Conservation (phyloP, 371 early-diverging fungal genomes). For the Fennellomyces sp. region DNA sequence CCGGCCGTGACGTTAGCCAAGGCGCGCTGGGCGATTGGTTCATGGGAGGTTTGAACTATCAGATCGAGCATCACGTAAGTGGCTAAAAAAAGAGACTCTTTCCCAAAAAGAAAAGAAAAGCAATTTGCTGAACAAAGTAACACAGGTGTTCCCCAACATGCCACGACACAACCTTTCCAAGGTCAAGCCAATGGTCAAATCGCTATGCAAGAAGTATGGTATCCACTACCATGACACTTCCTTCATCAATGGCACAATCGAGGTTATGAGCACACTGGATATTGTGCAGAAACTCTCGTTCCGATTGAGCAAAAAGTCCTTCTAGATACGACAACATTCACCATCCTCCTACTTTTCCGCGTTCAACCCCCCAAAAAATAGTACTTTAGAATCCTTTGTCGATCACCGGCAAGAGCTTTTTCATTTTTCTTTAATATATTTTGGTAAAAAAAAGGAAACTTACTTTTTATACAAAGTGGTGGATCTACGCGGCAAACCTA, state of each 20-base stretch:
- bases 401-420: too few species aligned
- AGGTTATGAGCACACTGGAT: constrained; percentile 71
- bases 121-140: neutral
- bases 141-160: constrained; percentile 77
- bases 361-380: neutral
- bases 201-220: constrained; percentile 74
- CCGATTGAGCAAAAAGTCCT: constrained; percentile 52
- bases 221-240: constrained; percentile 74
- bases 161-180: constrained; percentile 77
- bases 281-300: constrained; percentile 61
- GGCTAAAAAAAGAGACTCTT: too few species aligned
- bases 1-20: constrained; percentile 80
- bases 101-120: neutral
- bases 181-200: constrained; percentile 67
- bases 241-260: constrained; percentile 71
- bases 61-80: constrained; percentile 77
- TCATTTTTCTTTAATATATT: too few species aligned
- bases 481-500: too few species aligned
- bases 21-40: constrained; percentile 77
- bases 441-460: too few species aligned
- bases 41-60: constrained; percentile 85
- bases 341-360: neutral
- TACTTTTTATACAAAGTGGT: too few species aligned
- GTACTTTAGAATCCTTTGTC: too few species aligned
- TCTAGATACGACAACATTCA: constrained; percentile 16